phyloP scores from a whole-genome alignment of 495 filamentous ascomycete genomes.

The Lasiosphaeria hispida region DNA sequence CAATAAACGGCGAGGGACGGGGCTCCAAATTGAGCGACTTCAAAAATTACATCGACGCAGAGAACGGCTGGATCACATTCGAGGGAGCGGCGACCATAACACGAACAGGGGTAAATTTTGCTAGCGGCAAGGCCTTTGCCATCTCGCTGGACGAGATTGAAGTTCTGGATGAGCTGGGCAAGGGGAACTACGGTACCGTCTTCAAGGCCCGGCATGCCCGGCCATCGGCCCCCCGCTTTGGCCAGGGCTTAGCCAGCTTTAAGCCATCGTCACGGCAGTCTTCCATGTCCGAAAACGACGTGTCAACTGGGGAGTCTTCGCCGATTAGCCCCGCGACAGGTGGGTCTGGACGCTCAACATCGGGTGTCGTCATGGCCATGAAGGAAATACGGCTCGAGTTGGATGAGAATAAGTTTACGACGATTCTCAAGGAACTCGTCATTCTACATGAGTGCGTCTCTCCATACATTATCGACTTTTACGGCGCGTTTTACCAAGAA shows the following conservation, averaged over 20 bases:
- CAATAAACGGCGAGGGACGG: conserved; percentile 36
- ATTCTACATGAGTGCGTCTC: conserved; percentile 93
- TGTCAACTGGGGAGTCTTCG: conserved; percentile 17
- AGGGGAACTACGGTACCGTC: conserved; percentile 97
- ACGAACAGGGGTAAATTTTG: conserved; percentile 86
- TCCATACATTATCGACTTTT: conserved; percentile 97
- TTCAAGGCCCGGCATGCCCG: conserved; percentile 91
- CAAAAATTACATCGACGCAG: conserved; percentile 84
- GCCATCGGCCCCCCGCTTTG: conserved; percentile 73
- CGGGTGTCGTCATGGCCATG: conserved; percentile 94
- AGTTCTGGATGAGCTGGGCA: conserved; percentile 90
- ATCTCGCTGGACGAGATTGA: conserved; percentile 97
- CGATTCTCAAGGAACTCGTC: conserved; percentile 97
- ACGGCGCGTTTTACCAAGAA: conserved; percentile 98
- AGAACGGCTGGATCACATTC: conserved; percentile 88
- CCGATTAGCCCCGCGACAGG: conserved; percentile 18
- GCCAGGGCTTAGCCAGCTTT: conserved; percentile 69
- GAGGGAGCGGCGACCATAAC: conserved; percentile 89
- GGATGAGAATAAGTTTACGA: conserved; percentile 92
- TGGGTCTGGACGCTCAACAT: conserved; percentile 33
- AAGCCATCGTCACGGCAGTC: conserved; percentile 35
- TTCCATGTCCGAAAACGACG: conserved; percentile 33
- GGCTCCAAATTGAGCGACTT: conserved; percentile 85
- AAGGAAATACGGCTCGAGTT: conserved; percentile 97
- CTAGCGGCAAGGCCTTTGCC: conserved; percentile 81